Percentiles rank a stretch among this genome's conserved stretches.
Conservation (phyloP, 805 yeast genomes). For the Cyberlindnera nakhonratchasimensis region DNA sequence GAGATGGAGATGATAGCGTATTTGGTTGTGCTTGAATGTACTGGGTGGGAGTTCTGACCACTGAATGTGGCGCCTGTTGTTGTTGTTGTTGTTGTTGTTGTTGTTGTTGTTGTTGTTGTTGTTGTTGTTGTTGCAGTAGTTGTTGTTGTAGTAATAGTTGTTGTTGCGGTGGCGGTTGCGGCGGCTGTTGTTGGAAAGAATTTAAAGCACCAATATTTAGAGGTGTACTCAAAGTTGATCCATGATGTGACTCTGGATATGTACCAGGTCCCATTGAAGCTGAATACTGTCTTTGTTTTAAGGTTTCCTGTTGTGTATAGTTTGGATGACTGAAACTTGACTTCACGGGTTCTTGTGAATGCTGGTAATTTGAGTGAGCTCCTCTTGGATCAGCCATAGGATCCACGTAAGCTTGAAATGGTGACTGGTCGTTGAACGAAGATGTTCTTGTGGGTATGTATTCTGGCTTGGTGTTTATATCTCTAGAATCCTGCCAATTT, state of each 20-base stretch:
- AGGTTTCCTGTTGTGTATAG: neutral
- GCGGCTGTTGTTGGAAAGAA: neutral
- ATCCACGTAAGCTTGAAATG: neutral
- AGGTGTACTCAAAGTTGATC: neutral
- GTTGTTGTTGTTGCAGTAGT: neutral
- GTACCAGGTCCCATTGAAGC: neutral
- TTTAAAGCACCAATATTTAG: neutral
- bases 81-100: neutral
- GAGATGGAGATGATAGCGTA: neutral
- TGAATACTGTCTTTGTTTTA: neutral
- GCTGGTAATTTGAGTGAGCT: neutral
- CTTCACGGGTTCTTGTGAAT: constrained; percentile 3
- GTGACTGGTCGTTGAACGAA: neutral
- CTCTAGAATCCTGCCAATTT: neutral
- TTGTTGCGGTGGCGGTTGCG: neutral
- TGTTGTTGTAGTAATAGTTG: neutral
- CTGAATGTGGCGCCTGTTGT: neutral
- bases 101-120: neutral
- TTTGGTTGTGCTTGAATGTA: no score
- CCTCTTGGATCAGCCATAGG: neutral
- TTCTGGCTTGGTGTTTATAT: neutral
- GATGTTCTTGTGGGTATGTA: neutral
- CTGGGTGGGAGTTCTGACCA: no score
- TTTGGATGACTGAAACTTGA: constrained; percentile 6
- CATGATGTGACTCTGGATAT: neutral